A percentile compares a stretch with the other conserved stretches of the same genome.
Evolutionary conservation across 2,329 filamentous ascomycete species (phyloP).

Genomic region (Atkinsonella texensis): DNA sequence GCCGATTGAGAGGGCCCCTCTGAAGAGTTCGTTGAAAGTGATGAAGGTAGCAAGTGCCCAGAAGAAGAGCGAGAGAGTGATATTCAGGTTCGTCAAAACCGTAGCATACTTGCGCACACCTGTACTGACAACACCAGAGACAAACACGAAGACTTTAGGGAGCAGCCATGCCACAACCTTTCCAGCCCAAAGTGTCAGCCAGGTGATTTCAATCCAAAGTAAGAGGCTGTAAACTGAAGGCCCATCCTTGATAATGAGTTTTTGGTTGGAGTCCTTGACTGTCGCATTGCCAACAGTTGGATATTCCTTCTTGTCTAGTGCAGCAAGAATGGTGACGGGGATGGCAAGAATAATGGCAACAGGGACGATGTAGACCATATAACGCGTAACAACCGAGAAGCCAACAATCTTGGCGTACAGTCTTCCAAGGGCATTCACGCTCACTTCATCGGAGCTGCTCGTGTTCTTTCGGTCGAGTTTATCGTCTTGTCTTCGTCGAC

Average conservation of each 20-base stretch:
- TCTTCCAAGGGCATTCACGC: conserved; percentile 52
- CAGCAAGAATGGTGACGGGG: conserved; percentile 45
- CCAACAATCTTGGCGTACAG: conserved; percentile 52
- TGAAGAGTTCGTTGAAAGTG: conserved; percentile 47
- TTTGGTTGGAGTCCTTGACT: conserved; percentile 9
- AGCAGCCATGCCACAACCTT: conserved; percentile 52
- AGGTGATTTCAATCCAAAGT: conserved; percentile 57
- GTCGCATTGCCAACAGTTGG: conserved; percentile 23
- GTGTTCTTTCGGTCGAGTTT: conserved; percentile 29
- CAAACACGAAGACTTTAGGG: conserved; percentile 53
- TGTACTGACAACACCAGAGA: conserved; percentile 55
- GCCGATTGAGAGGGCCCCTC: conserved; percentile 15
- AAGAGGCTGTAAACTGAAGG: conserved; percentile 50
- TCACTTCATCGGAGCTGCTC: conserved; percentile 36
- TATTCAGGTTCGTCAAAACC: conserved; percentile 50
- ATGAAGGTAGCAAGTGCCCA: conserved; percentile 53
- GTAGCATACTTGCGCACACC: conserved; percentile 60
- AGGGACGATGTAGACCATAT: conserved; percentile 56
- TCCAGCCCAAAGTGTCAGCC: conserved; percentile 54
- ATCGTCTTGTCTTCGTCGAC: conserved; percentile 34
- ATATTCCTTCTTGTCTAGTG: conserved; percentile 28
- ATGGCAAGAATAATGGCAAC: conserved; percentile 48
- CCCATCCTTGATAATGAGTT: conserved; percentile 15
- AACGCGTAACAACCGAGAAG: conserved; percentile 52
- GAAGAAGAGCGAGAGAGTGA: conserved; percentile 56